These are phyloP conservation scores for Lavandula angustifolia DNA, from an alignment of 257 asterid genomes.

Conservation along the genomic window DNA sequence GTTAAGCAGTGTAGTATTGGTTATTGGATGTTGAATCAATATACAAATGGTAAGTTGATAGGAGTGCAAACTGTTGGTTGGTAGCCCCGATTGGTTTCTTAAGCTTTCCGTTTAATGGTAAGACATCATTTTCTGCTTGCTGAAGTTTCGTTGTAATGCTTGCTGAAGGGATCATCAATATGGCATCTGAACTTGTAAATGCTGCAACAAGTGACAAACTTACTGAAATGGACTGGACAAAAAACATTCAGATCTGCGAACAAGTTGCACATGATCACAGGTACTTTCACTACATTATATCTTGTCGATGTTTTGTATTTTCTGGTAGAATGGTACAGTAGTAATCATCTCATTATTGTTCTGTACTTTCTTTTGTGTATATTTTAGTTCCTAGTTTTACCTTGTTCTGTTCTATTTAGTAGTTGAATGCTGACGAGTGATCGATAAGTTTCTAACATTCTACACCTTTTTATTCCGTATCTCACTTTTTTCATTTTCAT, in stretches of 20 bases:
- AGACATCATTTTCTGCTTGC: constrained; percentile 12
- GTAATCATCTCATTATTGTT: background rate
- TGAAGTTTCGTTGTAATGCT: constrained; percentile 30
- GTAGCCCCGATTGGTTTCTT: constrained; percentile 17
- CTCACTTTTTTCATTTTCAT: background rate
- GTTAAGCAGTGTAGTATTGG: constrained; percentile 1
- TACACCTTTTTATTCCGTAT: background rate
- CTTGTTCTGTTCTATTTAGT: background rate
- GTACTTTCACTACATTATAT: constrained; percentile 32
- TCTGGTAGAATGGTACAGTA: background rate
- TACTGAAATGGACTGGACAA: constrained; percentile 87
- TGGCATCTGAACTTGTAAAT: constrained; percentile 90
- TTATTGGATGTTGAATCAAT: constrained; percentile 11
- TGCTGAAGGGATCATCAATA: constrained; percentile 46
- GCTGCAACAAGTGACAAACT: constrained; percentile 88
- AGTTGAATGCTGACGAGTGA: constrained; percentile 5
- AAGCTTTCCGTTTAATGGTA: constrained; percentile 13
- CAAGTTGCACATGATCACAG: constrained; percentile 76
- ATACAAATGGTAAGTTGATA: constrained; percentile 8
- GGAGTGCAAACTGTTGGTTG: constrained; percentile 15
- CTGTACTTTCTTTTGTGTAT: constrained; percentile 17
- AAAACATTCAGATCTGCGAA: constrained; percentile 90
- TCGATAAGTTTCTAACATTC: constrained; percentile 5
- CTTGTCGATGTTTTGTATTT: constrained; percentile 6
- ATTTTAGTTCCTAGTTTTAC: constrained; percentile 1